These are phyloP conservation scores for Mrakiaceae sp. DNA, from an alignment of 1,284 basidiomycete genomes.

Conservation along the genomic window DNA sequence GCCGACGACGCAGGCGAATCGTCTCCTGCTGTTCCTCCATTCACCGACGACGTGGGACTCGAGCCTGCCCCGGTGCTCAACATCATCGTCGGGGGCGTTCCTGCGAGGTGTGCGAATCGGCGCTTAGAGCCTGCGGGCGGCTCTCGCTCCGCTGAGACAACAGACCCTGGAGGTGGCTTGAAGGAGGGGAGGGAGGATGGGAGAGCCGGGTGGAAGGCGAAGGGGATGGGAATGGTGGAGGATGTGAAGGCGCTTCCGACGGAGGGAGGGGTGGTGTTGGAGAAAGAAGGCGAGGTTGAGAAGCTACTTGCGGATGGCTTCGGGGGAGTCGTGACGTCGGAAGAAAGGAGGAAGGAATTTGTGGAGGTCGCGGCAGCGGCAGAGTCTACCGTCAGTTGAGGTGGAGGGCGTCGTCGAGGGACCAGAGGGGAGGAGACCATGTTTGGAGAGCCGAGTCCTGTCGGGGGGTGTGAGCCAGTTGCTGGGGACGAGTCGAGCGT, in stretches of 20 bases:
- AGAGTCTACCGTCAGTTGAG: too few species aligned
- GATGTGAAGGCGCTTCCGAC: neutral
- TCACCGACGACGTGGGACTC: too few species aligned
- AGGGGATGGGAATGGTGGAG: neutral
- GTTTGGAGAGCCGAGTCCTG: neutral
- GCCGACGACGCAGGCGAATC: too few species aligned
- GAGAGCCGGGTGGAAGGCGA: neutral
- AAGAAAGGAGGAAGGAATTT: too few species aligned
- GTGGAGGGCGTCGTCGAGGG: neutral
- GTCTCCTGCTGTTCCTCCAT: too few species aligned
- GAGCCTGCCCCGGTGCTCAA: too few species aligned
- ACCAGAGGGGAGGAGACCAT: constrained; percentile 10
- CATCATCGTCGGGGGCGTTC: too few species aligned
- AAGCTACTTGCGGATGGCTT: too few species aligned
- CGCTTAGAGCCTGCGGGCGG: constrained; percentile 7
- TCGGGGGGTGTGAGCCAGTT: neutral
- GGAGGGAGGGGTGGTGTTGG: too few species aligned
- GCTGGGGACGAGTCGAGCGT: neutral
- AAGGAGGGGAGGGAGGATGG: neutral
- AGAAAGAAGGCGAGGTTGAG: too few species aligned
- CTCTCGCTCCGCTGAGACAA: neutral
- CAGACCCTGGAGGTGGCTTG: neutral
- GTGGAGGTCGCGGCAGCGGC: too few species aligned
- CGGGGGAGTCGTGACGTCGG: too few species aligned
- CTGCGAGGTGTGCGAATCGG: constrained; percentile 1